Evolutionary conservation across 371 early-diverging fungal genomes (phyloP).

Genomic region (Apophysomyces elegans): DNA sequence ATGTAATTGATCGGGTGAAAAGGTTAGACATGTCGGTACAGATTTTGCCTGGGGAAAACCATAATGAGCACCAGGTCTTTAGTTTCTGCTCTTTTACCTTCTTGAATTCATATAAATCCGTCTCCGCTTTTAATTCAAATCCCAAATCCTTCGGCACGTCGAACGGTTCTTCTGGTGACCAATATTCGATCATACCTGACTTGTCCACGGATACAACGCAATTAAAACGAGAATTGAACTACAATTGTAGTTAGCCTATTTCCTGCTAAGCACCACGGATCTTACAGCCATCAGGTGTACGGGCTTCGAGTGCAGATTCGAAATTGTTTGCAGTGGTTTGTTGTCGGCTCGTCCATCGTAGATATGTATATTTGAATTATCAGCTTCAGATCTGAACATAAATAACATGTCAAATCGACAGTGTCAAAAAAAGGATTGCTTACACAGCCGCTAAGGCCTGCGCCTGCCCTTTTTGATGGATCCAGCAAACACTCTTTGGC

Average conservation of each 20-base stretch:
- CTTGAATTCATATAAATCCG: constrained; percentile 93
- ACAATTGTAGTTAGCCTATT: neutral
- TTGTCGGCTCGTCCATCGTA: constrained; percentile 82
- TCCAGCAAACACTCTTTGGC: constrained; percentile 86
- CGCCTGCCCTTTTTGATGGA: constrained; percentile 82
- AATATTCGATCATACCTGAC: constrained; percentile 92
- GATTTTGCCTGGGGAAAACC: constrained; percentile 49
- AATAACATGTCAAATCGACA: neutral
- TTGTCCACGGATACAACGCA: constrained; percentile 84
- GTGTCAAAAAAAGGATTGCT: constrained; percentile 16
- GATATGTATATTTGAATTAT: constrained; percentile 71
- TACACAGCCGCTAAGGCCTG: constrained; percentile 82
- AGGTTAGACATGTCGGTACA: constrained; percentile 78
- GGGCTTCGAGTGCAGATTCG: constrained; percentile 74
- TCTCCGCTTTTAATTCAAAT: constrained; percentile 89
- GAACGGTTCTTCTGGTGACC: constrained; percentile 77
- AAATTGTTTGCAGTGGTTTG: constrained; percentile 64
- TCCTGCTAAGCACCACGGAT: neutral
- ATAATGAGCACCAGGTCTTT: constrained; percentile 9
- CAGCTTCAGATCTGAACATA: constrained; percentile 71
- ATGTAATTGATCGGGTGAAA: constrained; percentile 79
- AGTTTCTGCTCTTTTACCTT: constrained; percentile 56
- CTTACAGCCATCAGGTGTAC: constrained; percentile 75
- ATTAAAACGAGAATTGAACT: constrained; percentile 77
- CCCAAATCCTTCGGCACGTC: constrained; percentile 65